phyloP scores from a whole-genome alignment of 2,329 filamentous ascomycete species.

The Phaeoacremonium minimum region DNA sequence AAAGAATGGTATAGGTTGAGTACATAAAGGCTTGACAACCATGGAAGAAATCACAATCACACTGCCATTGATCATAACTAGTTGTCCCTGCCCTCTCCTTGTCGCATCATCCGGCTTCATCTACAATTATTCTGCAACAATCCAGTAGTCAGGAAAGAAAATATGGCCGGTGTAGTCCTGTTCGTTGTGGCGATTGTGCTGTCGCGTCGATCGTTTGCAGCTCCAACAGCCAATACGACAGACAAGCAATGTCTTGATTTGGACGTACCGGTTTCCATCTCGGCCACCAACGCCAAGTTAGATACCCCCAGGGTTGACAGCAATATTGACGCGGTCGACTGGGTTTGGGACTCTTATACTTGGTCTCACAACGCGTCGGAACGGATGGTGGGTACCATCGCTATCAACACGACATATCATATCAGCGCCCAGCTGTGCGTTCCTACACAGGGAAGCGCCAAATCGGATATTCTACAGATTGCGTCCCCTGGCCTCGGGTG shows the following conservation, averaged over 20 bases:
- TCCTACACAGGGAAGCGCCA: slow-evolving; percentile 9
- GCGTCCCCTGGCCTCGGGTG: slow-evolving; percentile 37
- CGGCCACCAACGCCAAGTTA: neutral
- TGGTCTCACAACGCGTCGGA: slow-evolving; percentile 7
- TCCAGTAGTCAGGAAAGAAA: too few species aligned
- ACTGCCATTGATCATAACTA: too few species aligned
- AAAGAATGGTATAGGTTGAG: too few species aligned
- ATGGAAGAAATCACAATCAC: too few species aligned
- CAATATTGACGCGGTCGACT: slow-evolving; percentile 20
- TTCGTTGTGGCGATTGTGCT: too few species aligned
- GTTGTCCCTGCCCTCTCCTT: too few species aligned
- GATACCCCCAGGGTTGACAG: slow-evolving; percentile 16
- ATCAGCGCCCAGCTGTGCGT: slow-evolving; percentile 17
- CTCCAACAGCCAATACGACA: too few species aligned
- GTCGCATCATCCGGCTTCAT: too few species aligned
- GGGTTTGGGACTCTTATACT: slow-evolving; percentile 13
- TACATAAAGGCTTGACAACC: too few species aligned
- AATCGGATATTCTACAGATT: slow-evolving; percentile 26
- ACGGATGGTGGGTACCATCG: slow-evolving; percentile 6
- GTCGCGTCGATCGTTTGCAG: too few species aligned
- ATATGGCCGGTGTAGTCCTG: too few species aligned
- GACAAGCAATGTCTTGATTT: slow-evolving; percentile 4
- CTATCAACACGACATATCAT: slow-evolving; percentile 11
- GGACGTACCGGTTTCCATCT: neutral
- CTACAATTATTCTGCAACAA: too few species aligned